Evolutionary conservation across 2,329 filamentous ascomycete species (phyloP).

Genomic region (Geosmithia flava): DNA sequence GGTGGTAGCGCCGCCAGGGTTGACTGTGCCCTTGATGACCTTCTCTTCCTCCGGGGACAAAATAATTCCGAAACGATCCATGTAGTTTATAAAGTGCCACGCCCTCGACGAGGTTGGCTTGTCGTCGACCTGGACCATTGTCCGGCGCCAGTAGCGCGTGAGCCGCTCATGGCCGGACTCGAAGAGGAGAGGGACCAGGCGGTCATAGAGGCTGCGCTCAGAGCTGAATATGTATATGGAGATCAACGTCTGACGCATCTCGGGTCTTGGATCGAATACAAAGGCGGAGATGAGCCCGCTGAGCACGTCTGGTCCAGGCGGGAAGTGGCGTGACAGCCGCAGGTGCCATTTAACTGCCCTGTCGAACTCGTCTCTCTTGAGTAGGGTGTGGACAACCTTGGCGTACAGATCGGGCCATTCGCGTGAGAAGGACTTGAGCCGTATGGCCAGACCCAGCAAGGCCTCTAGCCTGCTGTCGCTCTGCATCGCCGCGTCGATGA

Average conservation of each 20-base stretch:
- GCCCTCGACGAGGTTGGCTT: slow-evolving; percentile 23
- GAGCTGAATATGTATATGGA: slow-evolving; percentile 30
- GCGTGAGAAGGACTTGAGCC: slow-evolving; percentile 22
- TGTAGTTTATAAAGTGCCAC: slow-evolving; percentile 33
- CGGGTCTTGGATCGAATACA: slow-evolving; percentile 20
- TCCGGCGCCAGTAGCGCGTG: slow-evolving; percentile 34
- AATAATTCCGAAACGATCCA: slow-evolving; percentile 26
- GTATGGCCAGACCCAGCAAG: slow-evolving; percentile 9
- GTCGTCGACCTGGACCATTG: slow-evolving; percentile 27
- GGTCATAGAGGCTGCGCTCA: slow-evolving; percentile 34
- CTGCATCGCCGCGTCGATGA: slow-evolving; percentile 15
- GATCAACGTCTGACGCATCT: slow-evolving; percentile 25
- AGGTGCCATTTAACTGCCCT: slow-evolving; percentile 34
- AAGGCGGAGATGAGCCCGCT: slow-evolving; percentile 29
- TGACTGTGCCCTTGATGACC: neutral
- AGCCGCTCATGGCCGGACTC: slow-evolving; percentile 27
- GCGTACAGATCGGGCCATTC: slow-evolving; percentile 38
- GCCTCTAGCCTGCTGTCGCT: slow-evolving; percentile 9
- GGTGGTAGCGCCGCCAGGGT: neutral
- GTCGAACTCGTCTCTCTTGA: slow-evolving; percentile 23
- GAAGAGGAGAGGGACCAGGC: slow-evolving; percentile 37
- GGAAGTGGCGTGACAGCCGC: slow-evolving; percentile 28
- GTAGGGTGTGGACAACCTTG: slow-evolving; percentile 29
- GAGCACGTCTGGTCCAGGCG: slow-evolving; percentile 27
- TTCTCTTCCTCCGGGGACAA: slow-evolving; percentile 24